These are phyloP conservation scores for Beauveria medogensis DNA, from an alignment of 2,329 filamentous ascomycete genomes.

Conservation along the genomic window DNA sequence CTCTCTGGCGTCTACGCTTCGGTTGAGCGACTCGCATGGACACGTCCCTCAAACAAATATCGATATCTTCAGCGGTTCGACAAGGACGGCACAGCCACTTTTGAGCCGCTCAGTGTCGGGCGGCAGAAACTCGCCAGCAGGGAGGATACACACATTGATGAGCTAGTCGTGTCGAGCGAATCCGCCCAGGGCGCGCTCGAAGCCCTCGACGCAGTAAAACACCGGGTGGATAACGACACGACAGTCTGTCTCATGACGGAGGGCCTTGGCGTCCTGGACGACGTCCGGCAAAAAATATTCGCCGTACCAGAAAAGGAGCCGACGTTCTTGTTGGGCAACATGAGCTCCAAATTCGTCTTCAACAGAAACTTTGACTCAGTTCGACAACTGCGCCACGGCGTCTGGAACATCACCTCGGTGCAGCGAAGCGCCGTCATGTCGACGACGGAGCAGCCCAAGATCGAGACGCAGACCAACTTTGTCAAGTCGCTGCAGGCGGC, in stretches of 20 bases:
- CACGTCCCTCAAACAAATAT: constrained; percentile 21
- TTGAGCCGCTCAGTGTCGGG: constrained; percentile 10
- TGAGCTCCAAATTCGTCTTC: constrained; percentile 38
- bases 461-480: constrained; percentile 17
- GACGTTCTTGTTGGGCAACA: constrained; percentile 64
- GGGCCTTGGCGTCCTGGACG: constrained; percentile 76
- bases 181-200: constrained; percentile 43
- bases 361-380: constrained; percentile 32
- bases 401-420: constrained; percentile 22
- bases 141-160: constrained; percentile 51
- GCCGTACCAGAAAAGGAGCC: constrained; percentile 57
- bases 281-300: constrained; percentile 65
- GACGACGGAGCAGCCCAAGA: constrained; percentile 14
- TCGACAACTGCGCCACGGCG: constrained; percentile 27
- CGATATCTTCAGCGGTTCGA: constrained; percentile 20
- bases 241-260: constrained; percentile 73
- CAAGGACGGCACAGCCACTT: constrained; percentile 14
- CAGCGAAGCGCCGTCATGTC: constrained; percentile 8
- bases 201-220: constrained; percentile 51
- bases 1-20: constrained; percentile 33
- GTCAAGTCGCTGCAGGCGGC: constrained; percentile 12
- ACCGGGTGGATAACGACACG: constrained; percentile 59
- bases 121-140: constrained; percentile 6
- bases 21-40: constrained; percentile 27
- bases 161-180: constrained; percentile 62